Evolutionary conservation across 2,329 filamentous ascomycete species (phyloP).

Genomic region (Neospermospora avenae): DNA sequence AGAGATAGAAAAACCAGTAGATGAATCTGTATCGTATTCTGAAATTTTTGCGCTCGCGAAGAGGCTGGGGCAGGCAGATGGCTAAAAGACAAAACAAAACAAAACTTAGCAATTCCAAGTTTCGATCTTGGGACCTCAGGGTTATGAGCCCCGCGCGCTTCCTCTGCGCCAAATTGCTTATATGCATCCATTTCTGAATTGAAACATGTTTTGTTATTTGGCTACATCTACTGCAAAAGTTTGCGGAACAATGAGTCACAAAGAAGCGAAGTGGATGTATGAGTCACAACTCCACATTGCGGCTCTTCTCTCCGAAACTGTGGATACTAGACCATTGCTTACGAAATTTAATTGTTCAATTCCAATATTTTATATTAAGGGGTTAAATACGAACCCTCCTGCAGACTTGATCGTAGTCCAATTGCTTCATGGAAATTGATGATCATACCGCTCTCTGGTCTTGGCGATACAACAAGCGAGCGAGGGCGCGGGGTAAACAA

Average conservation of each 20-base stretch:
- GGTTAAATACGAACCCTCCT: not conserved
- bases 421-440: not conserved
- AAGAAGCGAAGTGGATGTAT: not conserved
- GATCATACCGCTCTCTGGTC: not conserved
- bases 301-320: not conserved
- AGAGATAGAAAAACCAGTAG: too few species aligned
- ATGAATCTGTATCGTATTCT: too few species aligned
- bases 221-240: not conserved
- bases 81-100: not conserved
- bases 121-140: slow-evolving; percentile 12
- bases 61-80: not conserved
- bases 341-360: not conserved
- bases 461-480: not conserved
- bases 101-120: slow-evolving; percentile 7
- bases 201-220: not conserved
- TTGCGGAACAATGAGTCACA: not conserved
- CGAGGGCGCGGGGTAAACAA: not conserved
- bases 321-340: not conserved
- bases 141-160: slow-evolving; percentile 12
- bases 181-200: not conserved
- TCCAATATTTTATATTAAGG: not conserved
- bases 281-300: not conserved
- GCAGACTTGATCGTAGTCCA: not conserved
- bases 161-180: slow-evolving; percentile 12
- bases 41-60: not conserved